These are phyloP conservation scores for Pestalotiopsis sp. DNA, from an alignment of 2,329 filamentous ascomycete genomes.

Conservation along the genomic window DNA sequence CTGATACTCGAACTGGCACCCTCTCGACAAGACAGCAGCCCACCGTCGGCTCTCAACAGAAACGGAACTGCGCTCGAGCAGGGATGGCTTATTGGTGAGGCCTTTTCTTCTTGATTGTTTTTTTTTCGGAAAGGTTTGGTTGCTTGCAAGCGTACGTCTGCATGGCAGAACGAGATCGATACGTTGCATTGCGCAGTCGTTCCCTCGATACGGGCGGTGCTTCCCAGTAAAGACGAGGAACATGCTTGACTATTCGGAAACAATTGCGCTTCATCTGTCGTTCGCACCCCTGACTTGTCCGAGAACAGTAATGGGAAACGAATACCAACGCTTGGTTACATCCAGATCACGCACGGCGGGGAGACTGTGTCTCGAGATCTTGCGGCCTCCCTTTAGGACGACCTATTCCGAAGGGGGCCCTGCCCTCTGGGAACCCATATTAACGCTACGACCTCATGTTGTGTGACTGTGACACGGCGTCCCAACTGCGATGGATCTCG, in stretches of 20 bases:
- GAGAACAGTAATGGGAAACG: conserved; percentile 33
- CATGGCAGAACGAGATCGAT: not conserved
- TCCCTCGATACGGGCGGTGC: not conserved
- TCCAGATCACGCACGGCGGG: conserved; percentile 31
- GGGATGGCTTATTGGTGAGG: not conserved
- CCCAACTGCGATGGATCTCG: not conserved
- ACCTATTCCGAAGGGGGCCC: conserved; percentile 15
- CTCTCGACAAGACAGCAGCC: not conserved
- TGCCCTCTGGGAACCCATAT: conserved; percentile 27
- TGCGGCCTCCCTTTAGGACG: conserved; percentile 26
- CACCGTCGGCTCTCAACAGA: not conserved
- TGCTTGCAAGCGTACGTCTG: not conserved
- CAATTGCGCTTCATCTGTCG: not conserved
- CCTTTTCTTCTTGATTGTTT: not conserved
- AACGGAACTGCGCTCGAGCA: not conserved
- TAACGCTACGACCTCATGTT: conserved; percentile 24
- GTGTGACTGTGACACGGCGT: conserved; percentile 20
- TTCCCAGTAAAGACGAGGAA: not conserved
- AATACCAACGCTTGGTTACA: conserved; percentile 28
- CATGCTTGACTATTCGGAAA: not conserved
- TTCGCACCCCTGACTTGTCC: conserved; percentile 19
- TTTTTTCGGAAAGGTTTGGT: not conserved
- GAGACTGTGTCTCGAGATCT: conserved; percentile 29
- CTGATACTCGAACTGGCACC: not conserved
- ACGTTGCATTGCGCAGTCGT: not conserved